A percentile compares a stretch with the other conserved stretches of the same genome.
These are phyloP conservation scores for Hypoxylon crocopeplum DNA, from an alignment of 495 filamentous ascomycete species.

Conservation along the genomic window DNA sequence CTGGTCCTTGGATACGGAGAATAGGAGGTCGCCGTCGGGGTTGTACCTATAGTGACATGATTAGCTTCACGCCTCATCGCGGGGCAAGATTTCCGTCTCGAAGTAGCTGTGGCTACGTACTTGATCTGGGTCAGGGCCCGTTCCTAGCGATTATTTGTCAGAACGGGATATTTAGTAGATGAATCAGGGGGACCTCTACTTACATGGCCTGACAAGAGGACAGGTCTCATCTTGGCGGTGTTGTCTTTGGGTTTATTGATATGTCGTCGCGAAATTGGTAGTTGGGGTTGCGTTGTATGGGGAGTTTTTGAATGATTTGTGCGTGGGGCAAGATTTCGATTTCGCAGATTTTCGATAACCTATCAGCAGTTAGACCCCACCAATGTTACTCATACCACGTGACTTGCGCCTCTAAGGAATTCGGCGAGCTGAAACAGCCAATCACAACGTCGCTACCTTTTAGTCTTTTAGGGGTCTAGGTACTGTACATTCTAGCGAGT, in stretches of 20 bases:
- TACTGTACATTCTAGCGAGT: no score
- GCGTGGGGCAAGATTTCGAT: constrained; percentile 39
- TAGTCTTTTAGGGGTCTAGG: no score
- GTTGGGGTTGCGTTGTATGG: constrained; percentile 19
- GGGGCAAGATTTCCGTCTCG: constrained; percentile 26
- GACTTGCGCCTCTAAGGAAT: no score
- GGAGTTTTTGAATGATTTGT: constrained; percentile 45
- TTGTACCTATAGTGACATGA: constrained; percentile 68
- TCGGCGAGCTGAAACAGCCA: no score
- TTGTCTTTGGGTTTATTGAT: constrained; percentile 15
- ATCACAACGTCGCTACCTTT: no score
- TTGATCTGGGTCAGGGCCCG: constrained; percentile 98
- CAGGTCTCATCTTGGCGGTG: constrained; percentile 80
- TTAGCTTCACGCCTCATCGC: constrained; percentile 27
- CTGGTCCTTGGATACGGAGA: constrained; percentile 97
- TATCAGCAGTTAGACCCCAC: constrained; percentile 29
- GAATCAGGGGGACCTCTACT: constrained; percentile 56
- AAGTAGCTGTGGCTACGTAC: constrained; percentile 51
- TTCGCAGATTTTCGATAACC: constrained; percentile 35
- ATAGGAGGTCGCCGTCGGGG: constrained; percentile 94
- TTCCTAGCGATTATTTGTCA: constrained; percentile 62
- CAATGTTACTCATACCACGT: constrained; percentile 28
- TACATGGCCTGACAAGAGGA: constrained; percentile 88
- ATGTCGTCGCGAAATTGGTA: constrained; percentile 35
- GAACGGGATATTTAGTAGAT: constrained; percentile 18